phyloP scores from a whole-genome alignment of 2,329 filamentous ascomycete genomes.

The Bisporella sp. region DNA sequence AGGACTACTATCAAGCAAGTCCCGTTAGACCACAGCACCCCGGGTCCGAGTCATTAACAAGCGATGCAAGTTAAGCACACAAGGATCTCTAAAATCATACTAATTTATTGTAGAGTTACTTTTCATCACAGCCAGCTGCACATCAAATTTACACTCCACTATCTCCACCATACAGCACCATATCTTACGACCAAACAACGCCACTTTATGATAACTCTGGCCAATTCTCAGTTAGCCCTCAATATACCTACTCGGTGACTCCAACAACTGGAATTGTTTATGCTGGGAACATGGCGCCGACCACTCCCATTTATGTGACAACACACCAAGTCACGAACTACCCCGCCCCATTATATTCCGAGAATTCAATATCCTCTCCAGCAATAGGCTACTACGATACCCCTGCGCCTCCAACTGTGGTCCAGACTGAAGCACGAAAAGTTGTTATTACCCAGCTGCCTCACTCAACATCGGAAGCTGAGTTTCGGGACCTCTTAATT shows the following conservation, averaged over 20 bases:
- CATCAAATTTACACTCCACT: too few relatives aligned
- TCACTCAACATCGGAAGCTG: not conserved
- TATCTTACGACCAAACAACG: not conserved
- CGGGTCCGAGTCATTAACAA: not conserved
- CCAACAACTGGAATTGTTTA: slow-evolving; percentile 1
- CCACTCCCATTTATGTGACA: slow-evolving; percentile 3
- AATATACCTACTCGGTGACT: not conserved
- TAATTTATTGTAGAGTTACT: too few relatives aligned
- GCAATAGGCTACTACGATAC: too few relatives aligned
- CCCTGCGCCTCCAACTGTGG: not conserved
- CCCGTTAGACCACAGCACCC: not conserved
- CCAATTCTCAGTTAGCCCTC: not conserved
- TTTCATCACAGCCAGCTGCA: too few relatives aligned
- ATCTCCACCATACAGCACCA: not conserved
- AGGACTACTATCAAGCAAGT: not conserved
- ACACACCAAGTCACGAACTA: not conserved
- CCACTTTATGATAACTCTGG: not conserved
- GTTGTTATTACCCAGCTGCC: slow-evolving; percentile 18
- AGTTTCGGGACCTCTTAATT: slow-evolving; percentile 8
- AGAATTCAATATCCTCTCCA: not conserved
- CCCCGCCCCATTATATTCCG: not conserved
- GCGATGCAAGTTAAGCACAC: not conserved
- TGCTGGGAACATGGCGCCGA: slow-evolving; percentile 3
- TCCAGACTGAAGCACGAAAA: slow-evolving; percentile 15
- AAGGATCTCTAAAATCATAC: not conserved